Percentiles rank a stretch among this genome's conserved stretches.
These are phyloP conservation scores for Apiosordaria backusii DNA, from an alignment of 495 filamentous ascomycete species.

Conservation along the genomic window DNA sequence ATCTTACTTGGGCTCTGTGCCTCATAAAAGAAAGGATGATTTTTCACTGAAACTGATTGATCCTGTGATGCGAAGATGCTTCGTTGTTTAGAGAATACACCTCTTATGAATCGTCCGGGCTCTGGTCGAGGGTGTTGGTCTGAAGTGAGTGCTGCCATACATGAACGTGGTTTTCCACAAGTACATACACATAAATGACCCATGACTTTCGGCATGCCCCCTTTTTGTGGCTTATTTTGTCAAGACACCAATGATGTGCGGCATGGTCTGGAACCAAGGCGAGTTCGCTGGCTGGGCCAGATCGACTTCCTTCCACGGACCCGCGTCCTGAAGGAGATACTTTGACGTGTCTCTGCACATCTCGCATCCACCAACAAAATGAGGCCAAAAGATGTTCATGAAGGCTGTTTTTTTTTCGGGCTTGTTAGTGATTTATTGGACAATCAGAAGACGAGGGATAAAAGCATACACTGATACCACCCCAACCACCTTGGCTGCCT, in stretches of 20 bases:
- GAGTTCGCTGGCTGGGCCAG: constrained; percentile 44
- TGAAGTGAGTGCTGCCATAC: background rate
- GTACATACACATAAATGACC: background rate
- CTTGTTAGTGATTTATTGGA: background rate
- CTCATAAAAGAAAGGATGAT: background rate
- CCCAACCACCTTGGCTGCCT: constrained; percentile 46
- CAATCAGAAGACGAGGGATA: background rate
- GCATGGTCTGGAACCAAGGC: constrained; percentile 47
- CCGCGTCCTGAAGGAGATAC: constrained; percentile 46
- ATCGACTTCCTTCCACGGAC: constrained; percentile 55
- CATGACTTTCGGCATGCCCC: background rate
- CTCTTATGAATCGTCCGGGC: no score
- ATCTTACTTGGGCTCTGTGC: background rate
- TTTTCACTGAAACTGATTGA: background rate
- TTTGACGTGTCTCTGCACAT: constrained; percentile 54
- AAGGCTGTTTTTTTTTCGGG: constrained; percentile 22
- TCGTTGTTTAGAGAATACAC: background rate
- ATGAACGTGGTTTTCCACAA: no score
- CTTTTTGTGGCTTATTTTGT: constrained; percentile 18
- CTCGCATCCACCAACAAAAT: constrained; percentile 57
- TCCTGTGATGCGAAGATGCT: background rate
- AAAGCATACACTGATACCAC: constrained; percentile 48
- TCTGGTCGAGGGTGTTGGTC: no score
- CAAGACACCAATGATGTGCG: constrained; percentile 42
- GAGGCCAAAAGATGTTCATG: constrained; percentile 49